Conservation (phyloP, 441 rosid species). For the Erodium trifolium region DNA sequence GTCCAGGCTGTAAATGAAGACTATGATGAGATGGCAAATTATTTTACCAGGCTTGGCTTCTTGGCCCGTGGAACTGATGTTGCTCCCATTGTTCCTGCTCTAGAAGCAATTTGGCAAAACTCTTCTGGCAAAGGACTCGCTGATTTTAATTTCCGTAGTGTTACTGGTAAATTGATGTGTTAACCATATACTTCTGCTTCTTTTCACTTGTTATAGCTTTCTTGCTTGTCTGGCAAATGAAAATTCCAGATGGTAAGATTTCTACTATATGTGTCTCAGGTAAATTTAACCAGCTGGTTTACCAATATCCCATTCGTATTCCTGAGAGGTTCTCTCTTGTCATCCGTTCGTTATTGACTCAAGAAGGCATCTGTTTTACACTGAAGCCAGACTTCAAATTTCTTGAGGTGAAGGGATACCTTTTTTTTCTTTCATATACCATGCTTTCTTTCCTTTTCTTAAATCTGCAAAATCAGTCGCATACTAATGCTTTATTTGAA, state of each 20-base stretch:
- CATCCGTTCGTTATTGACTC: slow-evolving; percentile 82
- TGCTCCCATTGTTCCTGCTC: slow-evolving; percentile 83
- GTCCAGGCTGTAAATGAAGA: slow-evolving; percentile 98
- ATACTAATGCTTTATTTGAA: neutral
- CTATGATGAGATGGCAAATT: slow-evolving; percentile 94
- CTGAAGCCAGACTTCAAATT: slow-evolving; percentile 89
- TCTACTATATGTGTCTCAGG: slow-evolving; percentile 36
- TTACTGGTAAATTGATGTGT: slow-evolving; percentile 48
- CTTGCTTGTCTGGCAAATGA: slow-evolving; percentile 8
- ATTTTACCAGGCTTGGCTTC: slow-evolving; percentile 97
- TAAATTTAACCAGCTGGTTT: slow-evolving; percentile 78
- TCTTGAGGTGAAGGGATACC: slow-evolving; percentile 58
- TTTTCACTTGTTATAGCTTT: neutral
- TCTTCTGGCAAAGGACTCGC: slow-evolving; percentile 83
- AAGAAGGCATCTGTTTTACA: slow-evolving; percentile 91
- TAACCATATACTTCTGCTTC: slow-evolving; percentile 5
- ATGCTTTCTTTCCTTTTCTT: neutral
- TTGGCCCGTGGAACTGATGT: slow-evolving; percentile 85
- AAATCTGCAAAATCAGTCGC: neutral
- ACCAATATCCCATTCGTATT: slow-evolving; percentile 87
- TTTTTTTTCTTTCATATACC: neutral
- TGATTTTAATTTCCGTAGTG: slow-evolving; percentile 88
- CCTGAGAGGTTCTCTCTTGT: slow-evolving; percentile 95
- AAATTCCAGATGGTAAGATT: slow-evolving; percentile 14
- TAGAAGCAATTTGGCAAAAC: slow-evolving; percentile 97